Conservation (phyloP, 1,284 basidiomycete genomes). For the Phenoliferia sp. region DNA sequence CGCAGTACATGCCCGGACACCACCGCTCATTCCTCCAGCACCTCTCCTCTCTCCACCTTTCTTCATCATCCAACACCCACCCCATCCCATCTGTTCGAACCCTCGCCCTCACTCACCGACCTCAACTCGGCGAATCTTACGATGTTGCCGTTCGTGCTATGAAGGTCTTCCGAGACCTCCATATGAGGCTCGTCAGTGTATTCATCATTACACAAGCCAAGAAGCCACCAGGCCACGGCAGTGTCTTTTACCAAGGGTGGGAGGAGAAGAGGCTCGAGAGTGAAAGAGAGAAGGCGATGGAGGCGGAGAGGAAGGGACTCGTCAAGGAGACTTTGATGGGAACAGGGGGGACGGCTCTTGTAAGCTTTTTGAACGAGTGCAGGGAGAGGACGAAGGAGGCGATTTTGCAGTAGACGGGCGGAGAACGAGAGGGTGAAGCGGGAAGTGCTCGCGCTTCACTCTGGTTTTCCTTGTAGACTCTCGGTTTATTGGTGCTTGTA, state of each 20-base stretch:
- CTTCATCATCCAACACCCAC: slow-evolving; percentile 54
- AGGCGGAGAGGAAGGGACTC: slow-evolving; percentile 50
- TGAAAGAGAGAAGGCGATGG: slow-evolving; percentile 36
- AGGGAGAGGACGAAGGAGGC: slow-evolving; percentile 58
- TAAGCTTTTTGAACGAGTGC: slow-evolving; percentile 73
- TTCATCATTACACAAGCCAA: slow-evolving; percentile 34
- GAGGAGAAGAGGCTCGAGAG: slow-evolving; percentile 41
- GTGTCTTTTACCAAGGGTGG: slow-evolving; percentile 73
- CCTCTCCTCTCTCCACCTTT: slow-evolving; percentile 47
- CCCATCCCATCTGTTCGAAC: slow-evolving; percentile 47
- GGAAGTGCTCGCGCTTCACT: too few species aligned
- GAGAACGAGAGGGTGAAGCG: too few species aligned
- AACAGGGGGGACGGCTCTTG: slow-evolving; percentile 80
- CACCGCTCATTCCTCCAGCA: slow-evolving; percentile 85
- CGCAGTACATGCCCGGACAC: slow-evolving; percentile 82
- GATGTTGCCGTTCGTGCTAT: slow-evolving; percentile 20
- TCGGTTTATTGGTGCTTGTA: too few species aligned
- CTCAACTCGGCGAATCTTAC: slow-evolving; percentile 34
- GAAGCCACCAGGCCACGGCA: slow-evolving; percentile 36
- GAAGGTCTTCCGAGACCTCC: slow-evolving; percentile 31
- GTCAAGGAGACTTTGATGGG: slow-evolving; percentile 59
- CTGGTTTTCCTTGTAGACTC: too few species aligned
- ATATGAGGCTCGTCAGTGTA: slow-evolving; percentile 23
- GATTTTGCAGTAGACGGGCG: slow-evolving; percentile 9
- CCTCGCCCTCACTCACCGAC: slow-evolving; percentile 33